Conservation (phyloP, 192 early-diverging fungal genomes). For the Hyaloraphidium curvatum region DNA sequence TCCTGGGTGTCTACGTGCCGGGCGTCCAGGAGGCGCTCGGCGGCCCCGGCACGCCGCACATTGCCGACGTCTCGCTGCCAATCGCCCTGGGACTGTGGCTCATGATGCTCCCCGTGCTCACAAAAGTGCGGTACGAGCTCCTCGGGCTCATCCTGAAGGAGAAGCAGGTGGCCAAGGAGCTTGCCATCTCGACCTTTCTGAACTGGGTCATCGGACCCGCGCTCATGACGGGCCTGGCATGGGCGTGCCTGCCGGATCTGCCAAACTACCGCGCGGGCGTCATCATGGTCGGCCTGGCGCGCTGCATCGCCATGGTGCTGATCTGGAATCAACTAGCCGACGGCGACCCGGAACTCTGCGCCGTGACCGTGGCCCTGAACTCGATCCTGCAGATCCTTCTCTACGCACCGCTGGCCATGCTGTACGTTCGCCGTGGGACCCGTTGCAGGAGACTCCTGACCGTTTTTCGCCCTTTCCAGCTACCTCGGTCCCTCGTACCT, state of each 20-base stretch:
- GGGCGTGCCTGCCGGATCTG: conserved; percentile 43
- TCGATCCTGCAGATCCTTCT: conserved; percentile 42
- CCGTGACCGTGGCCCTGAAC: conserved; percentile 49
- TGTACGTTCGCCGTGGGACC: conserved; percentile 33
- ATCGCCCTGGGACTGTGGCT: conserved; percentile 40
- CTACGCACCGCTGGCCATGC: conserved; percentile 34
- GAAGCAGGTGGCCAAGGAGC: conserved; percentile 26
- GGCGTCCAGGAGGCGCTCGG: conserved; percentile 25
- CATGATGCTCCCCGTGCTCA: conserved; percentile 63
- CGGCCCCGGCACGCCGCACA: conserved; percentile 23
- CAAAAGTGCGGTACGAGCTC: conserved; percentile 29
- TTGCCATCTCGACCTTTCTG: conserved; percentile 30
- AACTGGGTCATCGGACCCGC: conserved; percentile 50
- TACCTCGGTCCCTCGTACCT: too few species aligned
- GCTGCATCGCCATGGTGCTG: conserved; percentile 63
- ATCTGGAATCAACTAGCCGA: conserved; percentile 52
- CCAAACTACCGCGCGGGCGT: conserved; percentile 43
- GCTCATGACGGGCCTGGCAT: conserved; percentile 43
- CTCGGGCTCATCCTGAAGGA: conserved; percentile 17
- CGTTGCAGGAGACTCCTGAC: conserved; percentile 4
- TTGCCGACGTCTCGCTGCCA: conserved; percentile 47
- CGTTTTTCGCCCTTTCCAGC: too few species aligned
- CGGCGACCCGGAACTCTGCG: conserved; percentile 46
- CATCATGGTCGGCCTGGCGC: conserved; percentile 28
- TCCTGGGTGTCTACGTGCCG: conserved; percentile 39